Evolutionary conservation across 2,329 filamentous ascomycete species (phyloP), one percentile per base, ranked within the genome.

Genomic region (Microdochium trichocladiopsis): DNA sequence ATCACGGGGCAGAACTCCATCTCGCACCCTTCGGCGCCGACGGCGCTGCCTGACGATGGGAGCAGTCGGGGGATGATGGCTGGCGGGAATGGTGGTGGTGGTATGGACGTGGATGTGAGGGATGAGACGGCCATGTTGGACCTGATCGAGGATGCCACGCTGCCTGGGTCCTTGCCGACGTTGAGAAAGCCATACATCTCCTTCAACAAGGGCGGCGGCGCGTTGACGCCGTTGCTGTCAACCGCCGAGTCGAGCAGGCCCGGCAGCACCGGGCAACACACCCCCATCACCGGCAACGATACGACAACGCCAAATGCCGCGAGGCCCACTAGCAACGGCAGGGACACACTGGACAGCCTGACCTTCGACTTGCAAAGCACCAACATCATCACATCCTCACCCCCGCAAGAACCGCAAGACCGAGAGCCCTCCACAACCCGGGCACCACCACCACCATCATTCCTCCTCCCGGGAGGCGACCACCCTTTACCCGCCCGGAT

Each of bases 1-100:
- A 95, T 97, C 60, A 88, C 88, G 0, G 93, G 93, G 0, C 94
- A 97, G 66, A 96, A 96, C 66, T 87, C 89, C 63, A 96, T 96
- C 60, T 92, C 87, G 1, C 92, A 96, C 61, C 91, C 91, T 0
- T 86, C 83, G 45, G 82, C 78, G 37, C 83, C 84, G 0, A 88
- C 84, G 0, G 73, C 77, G 1, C 62, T 74, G 12, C 71, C 69
- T 2, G 72, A 71, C 57, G 62, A 63, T 54, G 55, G 54, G 18
- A 50, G 41, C 41, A 45, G 41, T 22, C 41, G 41, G 16, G 41
- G 41, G 16, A 45, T 45, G 41, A 45, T 45, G 41, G 41, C 41
- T 22, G 41, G 18, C 18, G 41, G 41, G 3, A 28, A 14, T 41
- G 24, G 47, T 24, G 28, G 23, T 37, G 31, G 22, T 24, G 64